Evolutionary conservation across 768 basidiomycete species (phyloP).

Genomic region (Lentinula sp.): DNA sequence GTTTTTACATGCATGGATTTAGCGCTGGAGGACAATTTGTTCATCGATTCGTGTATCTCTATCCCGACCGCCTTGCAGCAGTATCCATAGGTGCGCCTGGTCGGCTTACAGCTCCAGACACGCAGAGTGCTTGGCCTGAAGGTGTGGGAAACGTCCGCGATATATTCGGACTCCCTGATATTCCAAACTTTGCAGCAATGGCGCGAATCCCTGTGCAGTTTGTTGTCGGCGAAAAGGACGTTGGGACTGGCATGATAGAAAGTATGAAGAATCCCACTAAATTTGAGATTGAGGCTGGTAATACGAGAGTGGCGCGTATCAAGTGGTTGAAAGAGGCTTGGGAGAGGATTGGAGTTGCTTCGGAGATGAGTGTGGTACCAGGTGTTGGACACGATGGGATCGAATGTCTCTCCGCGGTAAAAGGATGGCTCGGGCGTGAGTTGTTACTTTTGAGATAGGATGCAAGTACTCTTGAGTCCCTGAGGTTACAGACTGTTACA

Average conservation of each 20-base stretch:
- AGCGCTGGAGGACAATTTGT: constrained; percentile 20
- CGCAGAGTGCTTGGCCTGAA: constrained; percentile 9
- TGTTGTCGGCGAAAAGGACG: constrained; percentile 15
- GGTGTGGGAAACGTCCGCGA: constrained; percentile 5
- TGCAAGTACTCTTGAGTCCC: no score
- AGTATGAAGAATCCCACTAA: neutral
- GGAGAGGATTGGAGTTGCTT: neutral
- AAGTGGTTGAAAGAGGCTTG: constrained; percentile 7
- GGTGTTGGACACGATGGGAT: constrained; percentile 13
- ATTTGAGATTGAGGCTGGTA: constrained; percentile 7
- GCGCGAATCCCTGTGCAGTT: constrained; percentile 9
- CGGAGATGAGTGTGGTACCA: constrained; percentile 8
- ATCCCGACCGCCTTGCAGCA: constrained; percentile 13
- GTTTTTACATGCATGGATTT: constrained; percentile 18
- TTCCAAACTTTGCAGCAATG: constrained; percentile 10
- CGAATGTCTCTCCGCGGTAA: constrained; percentile 6
- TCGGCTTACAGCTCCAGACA: constrained; percentile 9
- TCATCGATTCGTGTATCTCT: constrained; percentile 17
- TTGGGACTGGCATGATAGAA: constrained; percentile 7
- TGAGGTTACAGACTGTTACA: no score
- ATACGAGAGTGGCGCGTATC: constrained; percentile 9
- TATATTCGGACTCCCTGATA: constrained; percentile 7
- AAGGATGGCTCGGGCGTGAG: constrained; percentile 9
- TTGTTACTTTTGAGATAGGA: neutral
- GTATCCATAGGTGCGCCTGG: constrained; percentile 16